Evolutionary conservation across 176 grass and related monocot genomes (phyloP).

Genomic region (Juncus effusus): DNA sequence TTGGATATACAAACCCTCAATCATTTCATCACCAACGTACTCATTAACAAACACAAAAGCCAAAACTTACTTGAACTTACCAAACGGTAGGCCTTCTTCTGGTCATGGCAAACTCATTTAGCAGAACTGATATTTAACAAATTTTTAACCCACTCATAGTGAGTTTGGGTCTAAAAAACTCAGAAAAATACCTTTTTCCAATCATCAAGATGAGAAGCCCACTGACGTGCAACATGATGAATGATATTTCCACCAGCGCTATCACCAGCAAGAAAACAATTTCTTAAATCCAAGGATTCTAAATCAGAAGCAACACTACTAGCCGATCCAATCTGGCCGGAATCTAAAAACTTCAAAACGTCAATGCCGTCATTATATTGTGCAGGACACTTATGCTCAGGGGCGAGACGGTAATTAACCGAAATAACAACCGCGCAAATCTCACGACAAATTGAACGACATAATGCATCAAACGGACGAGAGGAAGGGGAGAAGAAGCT

Average conservation of each 20-base stretch:
- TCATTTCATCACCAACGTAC: no score
- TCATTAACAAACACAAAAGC: no score
- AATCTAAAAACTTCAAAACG: constrained; percentile 25
- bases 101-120: no score
- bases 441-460: constrained; percentile 39
- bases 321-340: neutral
- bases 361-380: constrained; percentile 35
- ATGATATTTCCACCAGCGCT: constrained; percentile 31
- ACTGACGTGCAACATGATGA: constrained; percentile 36
- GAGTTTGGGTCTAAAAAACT: no score
- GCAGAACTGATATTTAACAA: no score
- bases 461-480: constrained; percentile 42
- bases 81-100: no score
- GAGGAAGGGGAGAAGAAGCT: constrained; percentile 51
- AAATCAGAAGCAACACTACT: neutral
- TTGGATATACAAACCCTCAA: no score
- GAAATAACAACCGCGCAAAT: constrained; percentile 36
- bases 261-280: constrained; percentile 37
- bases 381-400: constrained; percentile 41
- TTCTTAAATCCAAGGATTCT: constrained; percentile 10
- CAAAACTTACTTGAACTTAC: no score
- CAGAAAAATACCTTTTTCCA: no score
- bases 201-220: neutral
- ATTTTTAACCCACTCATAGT: no score
- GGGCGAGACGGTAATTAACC: constrained; percentile 46